Base-by-base conservation (phyloP, 208 protist species). In the Leishmania amazonensis region DNA sequence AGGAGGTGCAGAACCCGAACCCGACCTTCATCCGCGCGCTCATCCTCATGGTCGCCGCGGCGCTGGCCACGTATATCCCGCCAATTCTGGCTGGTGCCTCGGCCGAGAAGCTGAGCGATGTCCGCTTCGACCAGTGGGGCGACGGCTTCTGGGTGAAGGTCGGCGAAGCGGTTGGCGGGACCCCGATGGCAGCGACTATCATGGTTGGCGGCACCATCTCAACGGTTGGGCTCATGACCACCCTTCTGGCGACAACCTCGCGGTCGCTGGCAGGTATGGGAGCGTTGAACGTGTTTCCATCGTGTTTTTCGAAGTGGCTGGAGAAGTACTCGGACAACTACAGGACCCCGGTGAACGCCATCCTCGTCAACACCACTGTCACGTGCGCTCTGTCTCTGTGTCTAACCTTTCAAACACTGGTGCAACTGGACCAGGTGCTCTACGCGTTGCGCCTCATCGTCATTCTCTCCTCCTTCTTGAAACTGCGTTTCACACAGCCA, bases 61-160 rank as follows among this genome's bases (percentile, higher is more conserved):
- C 93, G 21, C 84, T 96, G 21, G 82, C 85, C 8, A 96, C 93
- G 28, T 97, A 97, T 76, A 96, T 96, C 72, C 92, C 93, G 15
- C 95, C 95, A 19, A 92, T 97, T 76, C 88, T 97, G 53, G 92
- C 91, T 19, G 95, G 95, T 47, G 88, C 91, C 51, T 96, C 91
- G 47, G 93, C 92, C 28, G 38, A 40, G 45, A 89, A 88, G 78
- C 79, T 96, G 28, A 68, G 88, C 38, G 1, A 90, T 21, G 84
- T 94, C 17, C 86, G 84, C 40, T 97, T 95, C 81, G 87, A 90
- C 1, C 58, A 95, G 65, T 97, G 95, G 95, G 90, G 86, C 9
- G 92, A 96, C 75, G 95, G 95, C 35, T 97, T 94, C 84, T 97
- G 93, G 95, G 92, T 97, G 31, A 92, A 89, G 76, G 95, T 97